Conservation (phyloP, 2,329 filamentous ascomycete genomes). For the Dactylellina haptotyla region DNA sequence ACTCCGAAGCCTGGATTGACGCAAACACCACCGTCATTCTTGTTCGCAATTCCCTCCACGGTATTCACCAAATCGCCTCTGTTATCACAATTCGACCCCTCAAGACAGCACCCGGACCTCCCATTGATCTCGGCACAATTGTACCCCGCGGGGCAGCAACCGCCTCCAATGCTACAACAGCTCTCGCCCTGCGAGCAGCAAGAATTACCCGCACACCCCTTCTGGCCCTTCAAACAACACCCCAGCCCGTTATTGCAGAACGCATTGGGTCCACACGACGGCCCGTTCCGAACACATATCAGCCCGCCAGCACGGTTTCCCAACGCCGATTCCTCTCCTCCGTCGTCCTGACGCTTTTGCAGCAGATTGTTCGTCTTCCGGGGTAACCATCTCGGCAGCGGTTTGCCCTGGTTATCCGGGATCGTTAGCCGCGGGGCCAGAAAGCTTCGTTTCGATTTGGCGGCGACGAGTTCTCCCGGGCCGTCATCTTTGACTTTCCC, state of each 20-base stretch:
- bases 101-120: slow-evolving; percentile 35
- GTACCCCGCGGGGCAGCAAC: slow-evolving; percentile 46
- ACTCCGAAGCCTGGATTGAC: slow-evolving; percentile 41
- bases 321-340: slow-evolving; percentile 9
- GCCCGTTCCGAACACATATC: slow-evolving; percentile 34
- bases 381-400: slow-evolving; percentile 46
- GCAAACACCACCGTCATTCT: slow-evolving; percentile 37
- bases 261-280: slow-evolving; percentile 38
- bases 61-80: slow-evolving; percentile 33
- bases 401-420: slow-evolving; percentile 23
- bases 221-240: slow-evolving; percentile 39
- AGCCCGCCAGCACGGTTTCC: slow-evolving; percentile 19
- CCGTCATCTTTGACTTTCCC: slow-evolving; percentile 11
- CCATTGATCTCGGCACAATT: slow-evolving; percentile 37
- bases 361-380: slow-evolving; percentile 37
- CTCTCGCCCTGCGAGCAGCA: slow-evolving; percentile 40
- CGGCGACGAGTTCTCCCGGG: slow-evolving; percentile 11
- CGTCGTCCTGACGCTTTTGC: slow-evolving; percentile 3
- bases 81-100: slow-evolving; percentile 29
- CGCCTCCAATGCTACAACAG: slow-evolving; percentile 37
- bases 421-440: neutral
- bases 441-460: slow-evolving; percentile 28
- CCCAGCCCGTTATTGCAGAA: slow-evolving; percentile 43
- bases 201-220: slow-evolving; percentile 37
- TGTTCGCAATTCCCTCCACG: slow-evolving; percentile 41